Evolutionary conservation across 2,329 filamentous ascomycete species (phyloP), one percentile per base, ranked within the genome.

Genomic region (Clonostachys sp.): DNA sequence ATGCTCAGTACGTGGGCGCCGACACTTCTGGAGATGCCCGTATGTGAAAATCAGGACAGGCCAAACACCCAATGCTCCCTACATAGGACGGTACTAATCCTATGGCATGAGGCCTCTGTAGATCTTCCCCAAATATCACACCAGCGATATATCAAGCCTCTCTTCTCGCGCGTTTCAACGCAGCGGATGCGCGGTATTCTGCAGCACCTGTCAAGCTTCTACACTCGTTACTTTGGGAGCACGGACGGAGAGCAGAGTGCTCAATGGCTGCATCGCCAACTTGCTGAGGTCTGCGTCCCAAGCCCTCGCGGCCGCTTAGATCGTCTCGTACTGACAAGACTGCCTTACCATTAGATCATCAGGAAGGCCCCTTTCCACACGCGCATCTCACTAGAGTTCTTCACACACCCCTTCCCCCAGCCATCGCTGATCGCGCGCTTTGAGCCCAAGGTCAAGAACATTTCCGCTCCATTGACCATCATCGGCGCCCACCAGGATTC

Each of bases 401-500:
- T 30, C 24, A 30, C 24, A 30, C 24, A 30, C 24, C 24, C 24
- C 0, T 89, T 86, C 80, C 80, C 79, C 12, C 86, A 90, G 57
- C 80, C 80, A 54, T 84, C 80, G 57, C 82, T 89, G 57, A 87
- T 89, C 57, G 86, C 85, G 18, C 84, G 82, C 14, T 81, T 90
- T 54, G 65, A 67, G 49, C 63, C 64, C 42, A 67, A 66, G 50
- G 56, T 66, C 20, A 59, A 59, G 49, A 64, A 67, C 24, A 30
- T 30, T 10, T 30, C 24, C 4, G 24, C 24, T 10, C 24, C 24
- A 52, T 57, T 67, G n/a, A 59, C 68, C 17, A 85, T 96, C 16
- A 86, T 96, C 55, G 91, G 92, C 45, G 91, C 91, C 1, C 91
- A 96, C 66, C 91, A 95, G 65, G 92, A 97, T 67, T 95, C 89